A percentile compares a stretch with the other conserved stretches of the same genome.
These are phyloP conservation scores for Sporothrix pseudoabietina DNA, from an alignment of 2,329 filamentous ascomycete genomes.

Conservation along the genomic window DNA sequence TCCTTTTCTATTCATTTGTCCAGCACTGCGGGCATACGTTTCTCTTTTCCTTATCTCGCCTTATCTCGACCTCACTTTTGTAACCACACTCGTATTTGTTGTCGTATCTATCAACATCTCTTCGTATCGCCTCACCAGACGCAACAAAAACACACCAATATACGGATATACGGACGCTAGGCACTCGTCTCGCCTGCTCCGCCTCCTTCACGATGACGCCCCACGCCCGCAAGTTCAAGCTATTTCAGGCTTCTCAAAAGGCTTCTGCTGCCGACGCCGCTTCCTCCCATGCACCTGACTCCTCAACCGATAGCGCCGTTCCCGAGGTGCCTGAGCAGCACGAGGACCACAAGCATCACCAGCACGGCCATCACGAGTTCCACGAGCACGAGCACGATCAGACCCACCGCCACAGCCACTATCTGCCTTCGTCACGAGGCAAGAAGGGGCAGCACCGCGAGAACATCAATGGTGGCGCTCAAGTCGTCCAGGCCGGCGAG, in stretches of 20 bases:
- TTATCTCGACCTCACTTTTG: neutral
- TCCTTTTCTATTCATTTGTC: slow-evolving; percentile 12
- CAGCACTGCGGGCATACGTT: neutral
- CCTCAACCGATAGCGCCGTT: neutral
- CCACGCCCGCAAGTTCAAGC: slow-evolving; percentile 51
- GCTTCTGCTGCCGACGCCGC: slow-evolving; percentile 26
- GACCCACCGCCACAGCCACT: slow-evolving; percentile 35
- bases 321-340: slow-evolving; percentile 39
- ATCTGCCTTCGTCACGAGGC: slow-evolving; percentile 37
- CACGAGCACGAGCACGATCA: slow-evolving; percentile 23
- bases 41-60: neutral
- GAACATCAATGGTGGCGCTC: neutral
- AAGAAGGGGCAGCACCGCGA: neutral
- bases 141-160: slow-evolving; percentile 6
- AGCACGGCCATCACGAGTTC: slow-evolving; percentile 36
- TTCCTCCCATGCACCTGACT: neutral
- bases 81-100: neutral
- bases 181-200: slow-evolving; percentile 38
- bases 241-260: slow-evolving; percentile 51
- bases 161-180: slow-evolving; percentile 33
- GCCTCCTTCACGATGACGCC: slow-evolving; percentile 49
- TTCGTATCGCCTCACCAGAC: neutral
- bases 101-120: slow-evolving; percentile 6
- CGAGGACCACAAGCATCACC: slow-evolving; percentile 42
- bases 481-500: slow-evolving; percentile 28